Percentiles rank a stretch among this genome's conserved stretches.
Evolutionary conservation across 2,329 filamentous ascomycete species (phyloP).

Genomic region (Fusarium austroafricanum): DNA sequence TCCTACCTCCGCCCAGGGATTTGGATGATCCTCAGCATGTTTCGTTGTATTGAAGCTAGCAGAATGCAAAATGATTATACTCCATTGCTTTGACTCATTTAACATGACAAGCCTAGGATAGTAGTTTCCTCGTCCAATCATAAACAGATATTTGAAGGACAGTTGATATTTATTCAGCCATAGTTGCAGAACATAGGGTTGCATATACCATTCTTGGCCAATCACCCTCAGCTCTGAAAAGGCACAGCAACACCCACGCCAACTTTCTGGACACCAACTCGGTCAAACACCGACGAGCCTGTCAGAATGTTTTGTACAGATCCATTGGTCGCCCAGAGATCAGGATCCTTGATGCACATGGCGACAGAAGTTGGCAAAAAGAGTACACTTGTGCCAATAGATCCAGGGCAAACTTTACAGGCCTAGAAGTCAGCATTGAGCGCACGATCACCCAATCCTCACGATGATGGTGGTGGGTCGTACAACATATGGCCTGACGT

Average conservation of each 20-base stretch:
- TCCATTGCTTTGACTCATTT: too few species aligned
- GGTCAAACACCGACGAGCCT: background rate
- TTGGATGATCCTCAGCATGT: background rate
- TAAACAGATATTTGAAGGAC: background rate
- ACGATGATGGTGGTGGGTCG: background rate
- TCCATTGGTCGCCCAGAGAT: background rate
- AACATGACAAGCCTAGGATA: background rate
- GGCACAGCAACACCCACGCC: background rate
- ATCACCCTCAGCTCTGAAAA: background rate
- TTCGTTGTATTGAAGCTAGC: background rate
- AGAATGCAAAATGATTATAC: slow-evolving; percentile 6
- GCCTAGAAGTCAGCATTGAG: too few species aligned
- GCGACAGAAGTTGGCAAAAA: too few species aligned
- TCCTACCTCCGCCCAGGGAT: background rate
- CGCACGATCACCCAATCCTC: too few species aligned
- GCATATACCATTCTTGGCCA: background rate
- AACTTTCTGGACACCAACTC: background rate
- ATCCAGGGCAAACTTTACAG: too few species aligned
- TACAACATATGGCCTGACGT: slow-evolving; percentile 4
- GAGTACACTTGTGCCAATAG: too few species aligned
- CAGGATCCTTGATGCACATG: too few species aligned
- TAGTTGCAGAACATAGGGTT: background rate
- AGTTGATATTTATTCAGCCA: background rate
- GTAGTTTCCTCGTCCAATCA: background rate
- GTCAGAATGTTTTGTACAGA: background rate